Evolutionary conservation across 2,329 filamentous ascomycete species (phyloP), one percentile per base, ranked within the genome.

Genomic region (Pseudocercospora musae): DNA sequence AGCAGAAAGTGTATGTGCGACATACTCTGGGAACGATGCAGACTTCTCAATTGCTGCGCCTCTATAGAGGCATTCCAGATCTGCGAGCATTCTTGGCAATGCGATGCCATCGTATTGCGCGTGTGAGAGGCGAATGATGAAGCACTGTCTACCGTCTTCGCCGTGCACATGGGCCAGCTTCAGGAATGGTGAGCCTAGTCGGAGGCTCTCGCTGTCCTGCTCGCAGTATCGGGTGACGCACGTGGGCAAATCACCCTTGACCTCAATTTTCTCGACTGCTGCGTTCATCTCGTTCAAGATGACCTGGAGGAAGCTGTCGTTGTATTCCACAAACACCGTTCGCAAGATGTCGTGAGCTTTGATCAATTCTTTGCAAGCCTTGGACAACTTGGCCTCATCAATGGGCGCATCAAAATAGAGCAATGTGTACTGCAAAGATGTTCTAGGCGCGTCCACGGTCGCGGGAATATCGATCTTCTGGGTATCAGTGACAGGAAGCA

Each of bases 31-130:
- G 46, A 49, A 49, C 4, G 46, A 21, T 27, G 46, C n/a, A 10
- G 46, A 13, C 18, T 20, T 21, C 4, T 13, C 23, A 23, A 23
- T 13, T 5, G 18, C 8, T 21, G 18, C 20, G 13, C 59, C 59
- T n/a, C 49, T n/a, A 62, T 76, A 75, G 5, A 84, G 78, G 0
- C 80, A 78, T 10, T 78, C 69, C 1, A 89, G 75, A 15, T 83
- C 77, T 27, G 85, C 78, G 1, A 90, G 75, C 0, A 90, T 87
- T 84, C 58, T 84, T 0, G 67, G 67, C 13, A 69, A 40, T 82
- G 63, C 85, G 81, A 67, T 81, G 85, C 42, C 78, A 77, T 76
- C 74, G 50, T 75, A 76, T 57, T 75, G 74, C 3, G 72, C 73
- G 56, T 76, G 74, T 37, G 73, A 74, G 3, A 75, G 48, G 5